Percentiles rank a stretch among this genome's conserved stretches.
phyloP scores from a whole-genome alignment of 129 eudicot species.

The Artemisia argyi region DNA sequence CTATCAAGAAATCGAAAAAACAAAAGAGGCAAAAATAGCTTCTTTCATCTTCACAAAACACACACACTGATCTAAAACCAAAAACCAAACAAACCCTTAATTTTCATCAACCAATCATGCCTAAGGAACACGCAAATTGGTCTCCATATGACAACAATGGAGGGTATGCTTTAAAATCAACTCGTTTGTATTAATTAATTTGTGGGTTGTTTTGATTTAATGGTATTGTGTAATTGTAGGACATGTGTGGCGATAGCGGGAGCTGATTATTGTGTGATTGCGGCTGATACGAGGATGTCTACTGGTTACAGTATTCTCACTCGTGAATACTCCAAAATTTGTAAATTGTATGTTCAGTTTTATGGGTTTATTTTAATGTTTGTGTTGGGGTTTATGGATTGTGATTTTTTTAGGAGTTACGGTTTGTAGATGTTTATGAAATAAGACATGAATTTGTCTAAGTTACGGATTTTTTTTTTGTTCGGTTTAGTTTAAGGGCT shows the following conservation, averaged over 20 bases:
- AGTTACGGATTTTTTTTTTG: too few relatives aligned
- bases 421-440: too few relatives aligned
- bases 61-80: conserved; percentile 17
- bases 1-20: conserved; percentile 29
- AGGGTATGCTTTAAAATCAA: conserved; percentile 18
- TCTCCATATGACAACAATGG: conserved; percentile 58
- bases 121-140: conserved; percentile 48
- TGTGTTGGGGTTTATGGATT: too few relatives aligned
- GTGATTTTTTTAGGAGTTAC: too few relatives aligned
- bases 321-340: conserved; percentile 95
- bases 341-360: conserved; percentile 55
- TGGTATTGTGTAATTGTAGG: conserved; percentile 35
- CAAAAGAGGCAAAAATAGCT: conserved; percentile 21
- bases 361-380: too few relatives aligned
- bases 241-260: conserved; percentile 95
- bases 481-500: too few relatives aligned
- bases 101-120: conserved; percentile 20
- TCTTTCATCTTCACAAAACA: conserved; percentile 12
- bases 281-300: conserved; percentile 96
- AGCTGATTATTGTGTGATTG: conserved; percentile 93
- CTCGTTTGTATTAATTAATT: too few relatives aligned
- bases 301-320: conserved; percentile 97
- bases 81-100: neutral
- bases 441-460: too few relatives aligned
- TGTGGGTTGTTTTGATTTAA: too few relatives aligned